A percentile compares a stretch with the other conserved stretches of the same genome.
Conservation (phyloP, 305 asterid genomes). For the Rubia tinctorum region DNA sequence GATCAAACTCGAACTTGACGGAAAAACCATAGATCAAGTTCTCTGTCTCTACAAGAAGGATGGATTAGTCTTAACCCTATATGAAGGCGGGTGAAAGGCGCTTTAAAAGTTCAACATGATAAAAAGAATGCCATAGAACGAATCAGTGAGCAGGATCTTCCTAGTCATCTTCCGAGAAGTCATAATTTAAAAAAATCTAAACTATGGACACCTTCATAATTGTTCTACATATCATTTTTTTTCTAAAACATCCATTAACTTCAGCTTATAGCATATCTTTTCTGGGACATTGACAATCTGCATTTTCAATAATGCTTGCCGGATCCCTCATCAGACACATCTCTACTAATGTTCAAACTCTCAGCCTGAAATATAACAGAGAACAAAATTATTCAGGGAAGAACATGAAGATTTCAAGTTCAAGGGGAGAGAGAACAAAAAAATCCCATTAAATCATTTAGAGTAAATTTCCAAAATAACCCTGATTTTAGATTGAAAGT, state of each 20-base stretch:
- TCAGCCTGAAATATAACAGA: conserved; percentile 54
- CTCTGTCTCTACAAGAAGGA: no score
- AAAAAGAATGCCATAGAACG: no score
- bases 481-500: no score
- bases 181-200: not conserved
- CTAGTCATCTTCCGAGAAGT: not conserved
- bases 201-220: not conserved
- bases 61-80: no score
- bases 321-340: conserved; percentile 95
- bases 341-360: conserved; percentile 89
- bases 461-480: no score
- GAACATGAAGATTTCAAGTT: not conserved
- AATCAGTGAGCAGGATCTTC: no score
- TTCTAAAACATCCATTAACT: not conserved
- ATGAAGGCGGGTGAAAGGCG: no score
- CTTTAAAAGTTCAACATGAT: no score
- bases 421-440: not conserved
- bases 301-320: conserved; percentile 85
- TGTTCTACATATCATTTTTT: not conserved
- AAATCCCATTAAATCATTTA: not conserved
- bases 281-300: conserved; percentile 96
- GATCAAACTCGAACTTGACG: no score
- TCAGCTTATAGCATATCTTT: conserved; percentile 16
- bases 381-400: conserved; percentile 13
- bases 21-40: no score